These are phyloP conservation scores for Racocetra persica DNA, from an alignment of 371 early-diverging fungal genomes.

Conservation along the genomic window DNA sequence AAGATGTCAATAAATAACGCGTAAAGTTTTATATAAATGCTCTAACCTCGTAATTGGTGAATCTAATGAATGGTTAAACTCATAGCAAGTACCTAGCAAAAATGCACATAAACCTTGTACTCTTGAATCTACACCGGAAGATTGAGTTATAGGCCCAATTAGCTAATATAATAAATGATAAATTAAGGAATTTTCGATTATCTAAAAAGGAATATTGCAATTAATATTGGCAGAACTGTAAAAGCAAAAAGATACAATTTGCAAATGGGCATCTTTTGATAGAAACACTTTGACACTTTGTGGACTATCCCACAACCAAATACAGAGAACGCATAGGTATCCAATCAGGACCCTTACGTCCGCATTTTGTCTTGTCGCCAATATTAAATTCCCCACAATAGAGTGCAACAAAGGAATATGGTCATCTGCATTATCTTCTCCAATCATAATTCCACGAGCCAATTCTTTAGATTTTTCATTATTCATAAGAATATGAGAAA, in stretches of 20 bases:
- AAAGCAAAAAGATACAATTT: constrained; percentile 71
- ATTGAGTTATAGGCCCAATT: constrained; percentile 85
- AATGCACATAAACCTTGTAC: constrained; percentile 92
- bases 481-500: constrained; percentile 78
- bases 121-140: constrained; percentile 80
- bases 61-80: constrained; percentile 84
- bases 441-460: constrained; percentile 73
- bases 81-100: constrained; percentile 83
- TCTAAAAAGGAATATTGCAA: not conserved
- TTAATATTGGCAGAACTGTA: not conserved
- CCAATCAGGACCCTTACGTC: constrained; percentile 79
- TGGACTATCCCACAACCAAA: constrained; percentile 87
- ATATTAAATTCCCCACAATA: constrained; percentile 65
- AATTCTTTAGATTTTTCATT: constrained; percentile 79
- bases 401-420: constrained; percentile 66
- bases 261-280: constrained; percentile 87
- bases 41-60: constrained; percentile 68
- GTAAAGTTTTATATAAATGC: not conserved
- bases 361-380: constrained; percentile 61
- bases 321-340: constrained; percentile 70
- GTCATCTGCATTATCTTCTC: constrained; percentile 55
- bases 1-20: constrained; percentile 19
- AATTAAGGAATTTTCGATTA: not conserved
- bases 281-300: constrained; percentile 80
- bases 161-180: constrained; percentile 56